Conservation (phyloP, 2,329 filamentous ascomycete species). For the Fusarium redolens region DNA sequence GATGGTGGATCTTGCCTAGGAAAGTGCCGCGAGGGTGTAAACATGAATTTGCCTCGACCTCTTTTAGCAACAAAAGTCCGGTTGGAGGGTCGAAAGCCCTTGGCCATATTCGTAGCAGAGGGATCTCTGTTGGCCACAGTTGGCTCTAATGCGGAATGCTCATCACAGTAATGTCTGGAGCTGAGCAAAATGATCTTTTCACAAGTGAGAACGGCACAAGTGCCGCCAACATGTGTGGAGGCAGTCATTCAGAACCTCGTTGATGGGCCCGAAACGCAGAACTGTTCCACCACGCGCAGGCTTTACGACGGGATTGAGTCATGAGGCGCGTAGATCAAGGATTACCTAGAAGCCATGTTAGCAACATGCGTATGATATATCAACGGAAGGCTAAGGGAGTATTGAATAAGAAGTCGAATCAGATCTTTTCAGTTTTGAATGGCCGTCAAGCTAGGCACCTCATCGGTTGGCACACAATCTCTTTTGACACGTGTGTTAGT, state of each 20-base stretch:
- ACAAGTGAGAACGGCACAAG: constrained; percentile 26
- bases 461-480: constrained; percentile 60
- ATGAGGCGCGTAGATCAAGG: constrained; percentile 9
- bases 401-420: constrained; percentile 54
- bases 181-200: constrained; percentile 17
- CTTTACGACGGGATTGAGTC: constrained; percentile 1
- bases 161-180: constrained; percentile 29
- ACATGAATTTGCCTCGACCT: constrained; percentile 14
- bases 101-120: background rate
- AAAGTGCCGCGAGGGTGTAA: constrained; percentile 9
- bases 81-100: constrained; percentile 1
- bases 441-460: constrained; percentile 62
- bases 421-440: constrained; percentile 80
- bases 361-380: background rate
- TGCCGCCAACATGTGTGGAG: constrained; percentile 25
- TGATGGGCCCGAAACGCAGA: constrained; percentile 7
- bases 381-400: background rate
- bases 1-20: background rate
- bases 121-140: background rate
- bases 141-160: background rate
- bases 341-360: constrained; percentile 11
- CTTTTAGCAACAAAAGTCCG: constrained; percentile 30
- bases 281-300: constrained; percentile 15
- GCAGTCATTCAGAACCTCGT: constrained; percentile 30
- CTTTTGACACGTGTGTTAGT: constrained; percentile 11